phyloP scores from a whole-genome alignment of 1,284 basidiomycete genomes.

The Phellinidium pouzarii region DNA sequence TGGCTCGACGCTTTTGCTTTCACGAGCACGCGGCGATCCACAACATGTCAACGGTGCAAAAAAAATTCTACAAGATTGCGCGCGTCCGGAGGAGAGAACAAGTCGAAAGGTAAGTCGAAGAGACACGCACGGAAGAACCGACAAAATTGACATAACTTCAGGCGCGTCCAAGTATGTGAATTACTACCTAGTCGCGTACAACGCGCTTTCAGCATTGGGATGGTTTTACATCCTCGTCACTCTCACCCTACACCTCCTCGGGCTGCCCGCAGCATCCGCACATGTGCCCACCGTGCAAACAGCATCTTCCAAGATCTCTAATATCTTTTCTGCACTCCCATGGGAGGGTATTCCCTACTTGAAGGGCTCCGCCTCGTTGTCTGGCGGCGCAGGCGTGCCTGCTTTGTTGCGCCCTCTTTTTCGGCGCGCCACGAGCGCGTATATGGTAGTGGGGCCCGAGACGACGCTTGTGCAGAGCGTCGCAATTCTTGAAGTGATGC shows the following conservation, averaged over 20 bases:
- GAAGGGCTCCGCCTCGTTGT: background rate
- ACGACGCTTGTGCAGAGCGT: constrained; percentile 76
- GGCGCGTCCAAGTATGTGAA: constrained; percentile 25
- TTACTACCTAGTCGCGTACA: constrained; percentile 75
- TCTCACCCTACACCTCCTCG: constrained; percentile 11
- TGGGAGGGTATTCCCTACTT: constrained; percentile 31
- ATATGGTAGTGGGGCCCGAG: constrained; percentile 48
- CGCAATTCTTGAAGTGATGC: constrained; percentile 78
- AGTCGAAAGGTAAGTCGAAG: background rate
- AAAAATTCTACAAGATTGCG: too few relatives aligned
- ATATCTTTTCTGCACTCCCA: constrained; percentile 22
- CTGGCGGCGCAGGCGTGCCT: constrained; percentile 11
- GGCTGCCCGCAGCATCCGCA: constrained; percentile 32
- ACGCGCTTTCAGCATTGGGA: constrained; percentile 61
- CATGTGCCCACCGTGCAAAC: constrained; percentile 7
- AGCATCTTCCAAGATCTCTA: constrained; percentile 24
- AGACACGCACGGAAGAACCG: background rate
- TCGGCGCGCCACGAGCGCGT: constrained; percentile 44
- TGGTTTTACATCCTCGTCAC: constrained; percentile 67
- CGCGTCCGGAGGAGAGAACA: background rate
- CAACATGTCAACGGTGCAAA: too few relatives aligned
- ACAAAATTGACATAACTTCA: background rate
- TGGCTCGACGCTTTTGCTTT: too few relatives aligned
- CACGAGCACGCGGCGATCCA: too few relatives aligned
- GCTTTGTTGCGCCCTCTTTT: constrained; percentile 17